Conservation (phyloP, 2,329 filamentous ascomycete species). For the Fusarium beomiforme region DNA sequence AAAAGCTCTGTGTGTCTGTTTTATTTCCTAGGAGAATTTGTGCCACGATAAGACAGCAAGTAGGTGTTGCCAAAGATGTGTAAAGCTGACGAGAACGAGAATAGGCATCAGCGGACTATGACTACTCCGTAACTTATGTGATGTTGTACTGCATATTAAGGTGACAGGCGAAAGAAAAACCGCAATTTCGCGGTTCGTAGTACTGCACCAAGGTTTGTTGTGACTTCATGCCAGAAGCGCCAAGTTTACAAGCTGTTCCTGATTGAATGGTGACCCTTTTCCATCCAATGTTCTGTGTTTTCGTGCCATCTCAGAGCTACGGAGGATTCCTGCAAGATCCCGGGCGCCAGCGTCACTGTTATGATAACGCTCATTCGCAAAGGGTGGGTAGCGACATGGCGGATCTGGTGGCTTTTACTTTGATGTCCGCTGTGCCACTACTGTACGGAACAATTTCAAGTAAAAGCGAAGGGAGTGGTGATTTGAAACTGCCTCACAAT, state of each 20-base stretch:
- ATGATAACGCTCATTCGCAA: constrained; percentile 14
- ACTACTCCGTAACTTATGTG: constrained; percentile 8
- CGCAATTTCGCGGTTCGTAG: constrained; percentile 13
- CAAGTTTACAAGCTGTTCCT: neutral
- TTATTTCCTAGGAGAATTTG: constrained; percentile 4
- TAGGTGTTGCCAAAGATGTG: neutral
- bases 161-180: constrained; percentile 1
- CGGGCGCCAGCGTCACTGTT: constrained; percentile 18
- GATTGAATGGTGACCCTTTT: neutral
- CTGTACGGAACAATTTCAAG: neutral
- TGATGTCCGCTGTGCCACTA: constrained; percentile 2
- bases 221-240: constrained; percentile 9
- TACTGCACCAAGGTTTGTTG: constrained; percentile 11
- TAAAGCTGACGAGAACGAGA: constrained; percentile 6
- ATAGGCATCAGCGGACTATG: constrained; percentile 23
- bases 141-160: constrained; percentile 6
- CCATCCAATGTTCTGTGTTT: neutral
- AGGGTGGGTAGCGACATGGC: constrained; percentile 34
- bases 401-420: constrained; percentile 14
- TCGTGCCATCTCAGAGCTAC: constrained; percentile 19
- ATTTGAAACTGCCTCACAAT: constrained; percentile 20
- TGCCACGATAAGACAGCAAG: neutral
- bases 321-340: constrained; percentile 31
- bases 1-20: neutral
- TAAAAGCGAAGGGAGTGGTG: constrained; percentile 34